Base-by-base conservation (phyloP, 108 stramenopile genomes). In the Conticribra guillardii region DNA sequence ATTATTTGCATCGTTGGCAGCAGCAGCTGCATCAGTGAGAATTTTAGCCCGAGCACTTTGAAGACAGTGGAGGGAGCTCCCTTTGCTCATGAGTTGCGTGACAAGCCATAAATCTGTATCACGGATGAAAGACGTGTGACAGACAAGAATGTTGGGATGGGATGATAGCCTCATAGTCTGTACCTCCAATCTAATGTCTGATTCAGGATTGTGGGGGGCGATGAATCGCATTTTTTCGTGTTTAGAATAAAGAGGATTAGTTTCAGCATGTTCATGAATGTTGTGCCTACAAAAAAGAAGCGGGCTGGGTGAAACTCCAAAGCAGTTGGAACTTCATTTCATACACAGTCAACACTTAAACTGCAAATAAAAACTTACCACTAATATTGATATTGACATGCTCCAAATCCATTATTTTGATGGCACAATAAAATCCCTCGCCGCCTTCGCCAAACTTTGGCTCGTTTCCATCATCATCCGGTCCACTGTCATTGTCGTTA, bases 371-470 rank as follows among this genome's bases (percentile, higher is more conserved):
- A 5, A 15, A 72, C 76, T 72, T 53, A 73, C 79, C 72, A 46
- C 59, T 80, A 46, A 70, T 80, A 45, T 73, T 74, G 15, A 85
- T 81, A 62, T 91, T 89, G 51, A 94, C 90, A 71, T 98, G 93
- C 68, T 98, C 98, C 60, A 98, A 81, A 82, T 97, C 95, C 68
- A 98, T 78, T 15, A 98, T 85, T 64, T 98, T 98, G 54, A 97
- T 87, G 32, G 94, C 90, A 64, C 89, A 90, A 45, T 54, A 51
- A 23, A 57, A 55, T 14, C 54, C 67, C 1, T 76, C 61, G n/a
- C n/a, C 45, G 18, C 29, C 59, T 37, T 64, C 30, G 0, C 60
- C 37, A 16, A 33, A 15, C 29, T 21, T 15, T 44, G 44, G 9
- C 68, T 48, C 23, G 15, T 23, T 23, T 50, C 60, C 60, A n/a